A percentile compares a stretch with the other conserved stretches of the same genome.
phyloP scores from a whole-genome alignment of 2,329 filamentous ascomycete species.

The Aspergillus amoenus region DNA sequence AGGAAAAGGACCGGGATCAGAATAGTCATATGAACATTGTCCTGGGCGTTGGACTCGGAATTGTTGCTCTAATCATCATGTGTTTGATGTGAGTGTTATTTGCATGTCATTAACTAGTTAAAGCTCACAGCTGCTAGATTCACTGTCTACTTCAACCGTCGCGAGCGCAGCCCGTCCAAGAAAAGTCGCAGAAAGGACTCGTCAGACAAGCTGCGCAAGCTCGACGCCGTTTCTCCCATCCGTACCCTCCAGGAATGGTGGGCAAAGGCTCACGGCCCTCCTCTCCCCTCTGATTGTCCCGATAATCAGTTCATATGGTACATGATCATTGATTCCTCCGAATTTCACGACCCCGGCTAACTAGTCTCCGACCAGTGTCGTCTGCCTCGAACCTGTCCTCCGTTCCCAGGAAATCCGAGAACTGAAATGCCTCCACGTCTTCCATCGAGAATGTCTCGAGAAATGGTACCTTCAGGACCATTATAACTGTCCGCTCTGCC shows the following conservation, averaged over 20 bases:
- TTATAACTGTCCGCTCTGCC: conserved; percentile 40
- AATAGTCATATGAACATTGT: conserved; percentile 33
- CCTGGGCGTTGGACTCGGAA: conserved; percentile 31
- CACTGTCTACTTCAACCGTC: conserved; percentile 35
- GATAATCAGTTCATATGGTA: conserved; percentile 41
- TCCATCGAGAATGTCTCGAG: conserved; percentile 41
- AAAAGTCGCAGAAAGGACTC: conserved; percentile 23
- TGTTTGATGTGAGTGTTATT: conserved; percentile 30
- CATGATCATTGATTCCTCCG: background rate
- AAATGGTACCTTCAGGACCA: conserved; percentile 42
- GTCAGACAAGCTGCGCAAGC: conserved; percentile 32
- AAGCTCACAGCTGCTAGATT: conserved; percentile 13
- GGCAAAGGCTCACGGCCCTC: conserved; percentile 31
- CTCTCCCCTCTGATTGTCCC: conserved; percentile 32
- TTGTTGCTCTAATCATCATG: conserved; percentile 31
- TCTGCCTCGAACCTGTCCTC: conserved; percentile 40
- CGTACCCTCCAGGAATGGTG: conserved; percentile 41
- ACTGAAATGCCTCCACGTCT: conserved; percentile 40
- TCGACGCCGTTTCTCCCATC: conserved; percentile 37
- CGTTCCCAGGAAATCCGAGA: conserved; percentile 38
- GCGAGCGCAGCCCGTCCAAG: conserved; percentile 21
- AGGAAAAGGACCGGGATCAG: conserved; percentile 3
- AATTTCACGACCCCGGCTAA: background rate
- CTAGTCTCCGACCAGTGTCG: conserved; percentile 26
- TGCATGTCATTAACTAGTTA: background rate